Conservation (phyloP, 805 yeast species). For the Metschnikowia amazonensis region DNA sequence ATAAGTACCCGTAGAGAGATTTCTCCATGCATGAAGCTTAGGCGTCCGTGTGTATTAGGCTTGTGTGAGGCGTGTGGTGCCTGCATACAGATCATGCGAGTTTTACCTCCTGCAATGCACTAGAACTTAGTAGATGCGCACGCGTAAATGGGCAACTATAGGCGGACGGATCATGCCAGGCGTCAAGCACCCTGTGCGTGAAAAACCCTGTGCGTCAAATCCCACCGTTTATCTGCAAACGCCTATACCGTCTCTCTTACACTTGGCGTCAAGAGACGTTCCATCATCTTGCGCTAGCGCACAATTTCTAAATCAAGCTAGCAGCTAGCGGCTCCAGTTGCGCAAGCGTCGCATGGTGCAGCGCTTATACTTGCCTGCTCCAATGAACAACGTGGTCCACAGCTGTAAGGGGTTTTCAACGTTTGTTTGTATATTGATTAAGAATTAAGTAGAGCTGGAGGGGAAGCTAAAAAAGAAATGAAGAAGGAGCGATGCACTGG, state of each 20-base stretch:
- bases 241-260: neutral
- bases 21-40: too few species aligned
- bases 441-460: neutral
- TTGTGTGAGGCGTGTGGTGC: too few species aligned
- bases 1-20: conserved; percentile 9
- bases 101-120: neutral
- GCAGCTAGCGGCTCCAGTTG: neutral
- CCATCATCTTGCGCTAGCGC: neutral
- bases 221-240: neutral
- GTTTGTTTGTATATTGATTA: neutral
- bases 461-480: neutral
- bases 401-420: too few species aligned
- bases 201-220: too few species aligned
- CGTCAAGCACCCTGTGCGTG: neutral
- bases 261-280: neutral
- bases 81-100: neutral
- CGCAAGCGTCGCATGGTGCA: neutral
- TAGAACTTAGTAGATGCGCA: neutral
- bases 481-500: neutral
- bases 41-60: too few species aligned
- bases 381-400: neutral
- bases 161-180: neutral
- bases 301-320: neutral
- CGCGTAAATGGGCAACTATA: neutral
- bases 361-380: neutral